Percentiles rank a stretch among this genome's conserved stretches.
Conservation (phyloP, 139 green algal species). For the Tetraselmis chui region DNA sequence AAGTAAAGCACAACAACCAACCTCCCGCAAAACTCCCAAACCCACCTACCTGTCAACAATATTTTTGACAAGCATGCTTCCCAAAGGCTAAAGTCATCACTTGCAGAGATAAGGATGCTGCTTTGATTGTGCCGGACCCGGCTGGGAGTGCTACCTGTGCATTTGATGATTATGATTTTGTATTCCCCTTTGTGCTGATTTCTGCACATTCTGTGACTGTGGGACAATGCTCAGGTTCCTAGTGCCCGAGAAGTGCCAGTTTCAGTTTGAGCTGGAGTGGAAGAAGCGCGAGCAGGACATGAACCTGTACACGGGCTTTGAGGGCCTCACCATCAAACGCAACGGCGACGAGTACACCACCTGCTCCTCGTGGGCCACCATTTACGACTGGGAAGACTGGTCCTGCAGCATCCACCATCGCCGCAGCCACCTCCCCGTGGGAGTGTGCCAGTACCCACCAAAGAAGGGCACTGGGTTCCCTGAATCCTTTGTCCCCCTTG, state of each 20-base stretch:
- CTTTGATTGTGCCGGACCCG: too few relatives aligned
- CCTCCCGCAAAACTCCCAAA: too few relatives aligned
- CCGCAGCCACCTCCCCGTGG: neutral
- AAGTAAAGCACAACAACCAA: too few relatives aligned
- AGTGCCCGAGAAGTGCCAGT: neutral
- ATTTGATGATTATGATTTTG: too few relatives aligned
- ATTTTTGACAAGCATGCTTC: too few relatives aligned
- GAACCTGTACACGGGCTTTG: neutral
- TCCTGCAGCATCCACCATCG: neutral
- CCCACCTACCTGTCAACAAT: too few relatives aligned
- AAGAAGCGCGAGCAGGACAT: neutral
- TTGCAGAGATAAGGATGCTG: too few relatives aligned
- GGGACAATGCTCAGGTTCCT: neutral
- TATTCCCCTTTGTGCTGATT: too few relatives aligned
- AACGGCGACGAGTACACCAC: neutral
- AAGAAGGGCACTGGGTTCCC: neutral
- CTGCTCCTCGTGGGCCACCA: neutral
- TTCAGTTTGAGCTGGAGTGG: neutral
- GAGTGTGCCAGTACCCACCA: neutral
- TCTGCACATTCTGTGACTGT: neutral
- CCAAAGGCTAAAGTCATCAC: too few relatives aligned
- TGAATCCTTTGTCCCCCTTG: neutral
- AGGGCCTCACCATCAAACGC: neutral
- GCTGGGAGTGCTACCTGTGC: too few relatives aligned
- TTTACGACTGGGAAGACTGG: neutral